Base-by-base conservation (phyloP, 768 basidiomycete species). In the Tremella fuciformis region DNA sequence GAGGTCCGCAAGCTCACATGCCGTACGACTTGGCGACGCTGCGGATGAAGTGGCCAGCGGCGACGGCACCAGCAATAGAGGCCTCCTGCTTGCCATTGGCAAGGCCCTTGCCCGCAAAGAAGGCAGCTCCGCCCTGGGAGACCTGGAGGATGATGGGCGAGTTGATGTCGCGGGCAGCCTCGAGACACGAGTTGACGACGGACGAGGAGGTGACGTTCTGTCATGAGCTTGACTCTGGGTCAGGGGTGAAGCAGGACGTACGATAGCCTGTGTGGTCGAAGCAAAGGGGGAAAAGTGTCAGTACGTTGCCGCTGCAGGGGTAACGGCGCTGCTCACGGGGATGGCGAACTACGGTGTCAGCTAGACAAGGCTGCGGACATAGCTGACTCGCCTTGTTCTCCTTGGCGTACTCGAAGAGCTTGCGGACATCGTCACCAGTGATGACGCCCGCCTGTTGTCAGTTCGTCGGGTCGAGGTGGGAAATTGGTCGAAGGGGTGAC, bases 171-270 rank as follows among this genome's bases (percentile, higher is more conserved):
- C 91, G 86, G 51, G 94, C 94, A 57, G 91, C 94, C 80, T 99
- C 94, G 63, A 99, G 86, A 58, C 86, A 88, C 56, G 93, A 91
- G 77, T 97, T 94, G 53, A 86, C 92, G 39, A 86, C 87, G 26
- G 94, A 99, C 11, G 94, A 93, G 16, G 94, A 98, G 46, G 96
- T 98, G 47, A 91, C 87, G 74, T 99, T 99, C 92, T 96, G 29
- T 41, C 38, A 22, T 13, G 26, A 11, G 13, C 47, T 15, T 49
- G 21, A 21, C 13, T 49, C 47, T 49, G 47, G 47, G 11, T 11
- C 13, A 21, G 21, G 13, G 47, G 13, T 13, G 21, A 50, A 22
- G 49, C 16, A 50, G 49, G 21, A 61, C 61, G 60, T 38, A 69
- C 61, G 48, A 66, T 69, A 48, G 64, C 63, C 63, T 64, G 48